These are phyloP conservation scores for Tephrocybe sp. DNA, from an alignment of 768 basidiomycete genomes.

Conservation along the genomic window DNA sequence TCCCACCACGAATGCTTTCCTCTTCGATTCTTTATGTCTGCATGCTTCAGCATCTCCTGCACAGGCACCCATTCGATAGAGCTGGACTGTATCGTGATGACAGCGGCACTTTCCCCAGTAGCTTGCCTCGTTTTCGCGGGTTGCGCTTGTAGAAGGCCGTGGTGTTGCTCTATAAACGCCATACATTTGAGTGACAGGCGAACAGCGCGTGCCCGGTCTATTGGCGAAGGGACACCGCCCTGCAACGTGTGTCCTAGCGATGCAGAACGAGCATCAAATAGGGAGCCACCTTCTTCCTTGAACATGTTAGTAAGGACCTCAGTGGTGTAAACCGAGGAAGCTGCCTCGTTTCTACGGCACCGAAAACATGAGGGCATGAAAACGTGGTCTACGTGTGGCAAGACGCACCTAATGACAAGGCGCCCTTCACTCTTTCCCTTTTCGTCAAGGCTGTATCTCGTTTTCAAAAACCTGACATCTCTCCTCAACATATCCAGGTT, in stretches of 20 bases:
- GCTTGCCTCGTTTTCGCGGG: conserved; percentile 55
- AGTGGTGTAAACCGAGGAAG: conserved; percentile 89
- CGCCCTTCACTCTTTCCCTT: conserved; percentile 93
- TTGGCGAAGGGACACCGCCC: conserved; percentile 92
- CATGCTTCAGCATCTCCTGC: conserved; percentile 77
- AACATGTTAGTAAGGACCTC: conserved; percentile 91
- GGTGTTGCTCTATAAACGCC: conserved; percentile 88
- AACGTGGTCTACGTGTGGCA: neutral
- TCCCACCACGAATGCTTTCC: conserved; percentile 84
- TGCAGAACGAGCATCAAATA: conserved; percentile 96
- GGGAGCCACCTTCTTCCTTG: conserved; percentile 87
- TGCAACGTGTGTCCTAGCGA: conserved; percentile 96
- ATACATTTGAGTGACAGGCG: conserved; percentile 91
- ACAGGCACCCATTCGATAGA: conserved; percentile 82
- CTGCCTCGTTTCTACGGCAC: conserved; percentile 69
- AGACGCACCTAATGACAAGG: conserved; percentile 80
- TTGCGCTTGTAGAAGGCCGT: conserved; percentile 52
- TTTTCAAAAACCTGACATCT: conserved; percentile 88
- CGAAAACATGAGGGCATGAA: conserved; percentile 3
- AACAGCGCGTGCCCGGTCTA: conserved; percentile 89
- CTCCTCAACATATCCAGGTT: conserved; percentile 74
- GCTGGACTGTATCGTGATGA: conserved; percentile 89
- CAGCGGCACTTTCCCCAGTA: conserved; percentile 68
- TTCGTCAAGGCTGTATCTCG: conserved; percentile 80
- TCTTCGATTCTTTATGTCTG: conserved; percentile 89